Base-by-base conservation (phyloP, 176 grass and related monocot genomes). In the Eremochloa ophiuroides region DNA sequence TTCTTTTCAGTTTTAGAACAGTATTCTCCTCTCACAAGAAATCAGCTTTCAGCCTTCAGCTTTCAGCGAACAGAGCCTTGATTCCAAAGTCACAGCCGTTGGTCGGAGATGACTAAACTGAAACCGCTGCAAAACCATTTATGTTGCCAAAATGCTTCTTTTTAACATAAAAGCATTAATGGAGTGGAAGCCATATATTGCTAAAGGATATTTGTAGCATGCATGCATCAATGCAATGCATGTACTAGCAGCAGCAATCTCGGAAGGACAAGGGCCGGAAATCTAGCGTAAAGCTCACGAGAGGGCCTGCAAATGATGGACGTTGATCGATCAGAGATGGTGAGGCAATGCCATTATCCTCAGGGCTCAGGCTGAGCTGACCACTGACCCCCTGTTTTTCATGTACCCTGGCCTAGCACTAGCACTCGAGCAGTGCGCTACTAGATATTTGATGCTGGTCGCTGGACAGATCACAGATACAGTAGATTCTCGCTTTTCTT, bases 321-420 rank as follows among this genome's bases (percentile, higher is more conserved):
- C 37, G 67, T 6, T 47, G 11, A 69, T 48, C 48, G 11, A 69
- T 48, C 48, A 41, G 14, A 43, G 69, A 75, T 29, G 80, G 37
- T 42, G 73, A 64, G 78, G 69, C 75, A 80, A 15, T 27, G 75
- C 69, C 75, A 47, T 83, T 47, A 1, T 73, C 47, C 80, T 46
- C 60, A 68, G 80, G 81, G n/a, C n/a, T n/a, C n/a, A n/a, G n/a
- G n/a, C 16, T 64, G 15, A 11, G 73, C 42, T 34, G 73, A 76
- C 20, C 62, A n/a, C n/a, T n/a, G n/a, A 48, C 27, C 15, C 17
- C 35, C 0, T 37, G 72, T 56, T 47, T 69, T 73, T 62, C 2
- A 46, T 48, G 56, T 37, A 29, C 15, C 0, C 11, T 16, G 9
- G 58, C 25, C 53, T 25, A 25, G 53, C 53, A 58, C 9, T 14